Base-by-base conservation (phyloP, 164 flowering plant genomes). In the Cinnamomum chago region DNA sequence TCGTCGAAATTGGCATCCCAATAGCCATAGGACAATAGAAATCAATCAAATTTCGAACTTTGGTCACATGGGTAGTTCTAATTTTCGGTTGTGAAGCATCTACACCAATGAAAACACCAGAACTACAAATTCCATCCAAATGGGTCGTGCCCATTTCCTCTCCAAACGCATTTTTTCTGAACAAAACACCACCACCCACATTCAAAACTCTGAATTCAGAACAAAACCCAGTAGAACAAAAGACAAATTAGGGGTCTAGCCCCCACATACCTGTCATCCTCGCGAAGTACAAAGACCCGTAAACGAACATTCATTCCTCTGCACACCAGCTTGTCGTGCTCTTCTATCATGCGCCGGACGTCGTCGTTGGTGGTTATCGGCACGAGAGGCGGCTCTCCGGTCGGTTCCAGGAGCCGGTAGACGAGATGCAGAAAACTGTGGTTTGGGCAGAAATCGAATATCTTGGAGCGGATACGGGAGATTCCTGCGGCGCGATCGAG, bases 351-450 rank as follows among this genome's bases (percentile, higher is more conserved):
- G 68, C 76, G 68, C 69, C 71, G 66, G 27, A 79, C 77, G 65
- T 83, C 86, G n/a, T 83, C 87, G 71, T 84, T 82, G 5, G 80
- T 65, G 22, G 50, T 67, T 18, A 84, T 52, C 47, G 68, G 28
- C 7, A 79, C 75, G 15, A 79, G 76, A 35, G 77, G 60, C 2
- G 30, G 35, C 2, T 30, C 71, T 0, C 71, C 76, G 33, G 76
- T 78, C 7, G 73, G 66, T 13, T 69, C 76, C 0, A 73, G 73
- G 3, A 77, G 65, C n/a, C 35, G 78, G 79, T 79, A 82, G 58
- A 75, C 80, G 75, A 84, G 70, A 6, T 70, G 70, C 47, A 82
- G 72, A 1, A 62, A 70, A 51, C 7, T 66, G 47, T 27, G 35
- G 14, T 33, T 62, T 13, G 79, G 79, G 77, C 76, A 75, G 6